Conservation (phyloP, 2,329 filamentous ascomycete genomes). For the Eurotiales sp. region DNA sequence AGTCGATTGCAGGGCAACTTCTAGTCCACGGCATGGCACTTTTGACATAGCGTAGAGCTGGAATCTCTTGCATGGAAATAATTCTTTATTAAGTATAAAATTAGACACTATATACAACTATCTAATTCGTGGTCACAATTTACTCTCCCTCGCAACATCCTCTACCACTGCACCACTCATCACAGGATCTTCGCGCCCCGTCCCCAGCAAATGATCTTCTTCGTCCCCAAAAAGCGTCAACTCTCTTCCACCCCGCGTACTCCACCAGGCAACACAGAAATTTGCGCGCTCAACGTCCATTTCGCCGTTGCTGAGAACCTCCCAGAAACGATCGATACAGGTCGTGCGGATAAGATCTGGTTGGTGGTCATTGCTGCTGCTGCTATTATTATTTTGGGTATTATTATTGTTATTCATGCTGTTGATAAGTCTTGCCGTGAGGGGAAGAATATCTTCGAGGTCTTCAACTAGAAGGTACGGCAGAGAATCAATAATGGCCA, state of each 20-base stretch:
- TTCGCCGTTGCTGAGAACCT: constrained; percentile 73
- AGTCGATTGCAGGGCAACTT: constrained; percentile 11
- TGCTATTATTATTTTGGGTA: not conserved
- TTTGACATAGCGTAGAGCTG: too few relatives aligned
- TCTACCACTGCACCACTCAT: constrained; percentile 55
- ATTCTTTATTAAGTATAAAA: not conserved
- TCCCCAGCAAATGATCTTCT: constrained; percentile 52
- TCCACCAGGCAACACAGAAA: constrained; percentile 84
- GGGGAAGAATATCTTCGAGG: constrained; percentile 75
- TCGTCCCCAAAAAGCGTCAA: constrained; percentile 47
- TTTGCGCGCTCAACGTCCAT: constrained; percentile 83
- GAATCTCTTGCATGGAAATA: too few relatives aligned
- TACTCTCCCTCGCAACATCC: constrained; percentile 39
- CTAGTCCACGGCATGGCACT: too few relatives aligned
- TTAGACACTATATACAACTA: too few relatives aligned
- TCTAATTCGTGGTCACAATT: too few relatives aligned
- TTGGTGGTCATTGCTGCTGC: not conserved
- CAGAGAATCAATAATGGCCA: constrained; percentile 75
- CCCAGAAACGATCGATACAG: constrained; percentile 71
- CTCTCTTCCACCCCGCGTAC: constrained; percentile 58
- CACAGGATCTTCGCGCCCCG: constrained; percentile 47
- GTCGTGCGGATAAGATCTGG: constrained; percentile 52
- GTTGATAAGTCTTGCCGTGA: constrained; percentile 66
- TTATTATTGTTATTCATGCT: constrained; percentile 43
- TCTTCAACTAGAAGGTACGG: constrained; percentile 67